Conservation (phyloP, 1,284 basidiomycete species). For the Austroboletus novae-zelandiae region DNA sequence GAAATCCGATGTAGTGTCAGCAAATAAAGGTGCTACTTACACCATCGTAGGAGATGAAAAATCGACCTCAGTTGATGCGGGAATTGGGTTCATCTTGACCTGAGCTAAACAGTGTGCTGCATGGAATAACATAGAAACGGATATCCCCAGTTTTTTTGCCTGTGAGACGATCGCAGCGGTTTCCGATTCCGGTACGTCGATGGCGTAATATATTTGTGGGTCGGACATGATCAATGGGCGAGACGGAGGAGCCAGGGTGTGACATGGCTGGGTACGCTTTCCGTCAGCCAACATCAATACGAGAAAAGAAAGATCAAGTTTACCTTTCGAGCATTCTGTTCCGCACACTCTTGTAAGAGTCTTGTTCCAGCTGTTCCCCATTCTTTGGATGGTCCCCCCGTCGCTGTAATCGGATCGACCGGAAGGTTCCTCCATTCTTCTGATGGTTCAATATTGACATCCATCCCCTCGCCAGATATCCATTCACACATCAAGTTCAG, state of each 20-base stretch:
- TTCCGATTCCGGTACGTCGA: slow-evolving; percentile 7
- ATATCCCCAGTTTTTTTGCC: slow-evolving; percentile 15
- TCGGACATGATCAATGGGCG: slow-evolving; percentile 11
- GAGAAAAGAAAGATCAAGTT: background rate
- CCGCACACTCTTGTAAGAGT: slow-evolving; percentile 10
- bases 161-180: slow-evolving; percentile 11
- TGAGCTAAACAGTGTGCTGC: slow-evolving; percentile 22
- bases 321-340: slow-evolving; percentile 14
- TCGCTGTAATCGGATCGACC: slow-evolving; percentile 21
- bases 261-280: slow-evolving; percentile 8
- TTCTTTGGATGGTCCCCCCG: slow-evolving; percentile 11
- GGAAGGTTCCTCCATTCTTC: slow-evolving; percentile 26
- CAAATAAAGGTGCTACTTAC: slow-evolving; percentile 4
- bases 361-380: slow-evolving; percentile 12
- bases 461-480: slow-evolving; percentile 20
- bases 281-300: background rate
- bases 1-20: background rate
- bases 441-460: slow-evolving; percentile 7
- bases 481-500: slow-evolving; percentile 26
- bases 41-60: slow-evolving; percentile 14
- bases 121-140: slow-evolving; percentile 16
- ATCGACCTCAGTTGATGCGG: slow-evolving; percentile 15
- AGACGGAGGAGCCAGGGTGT: slow-evolving; percentile 12
- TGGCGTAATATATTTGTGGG: slow-evolving; percentile 7
- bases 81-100: slow-evolving; percentile 21